A percentile compares a stretch with the other conserved stretches of the same genome.
Conservation (phyloP, 371 early-diverging fungal species). For the Syncephalastrum sp. region DNA sequence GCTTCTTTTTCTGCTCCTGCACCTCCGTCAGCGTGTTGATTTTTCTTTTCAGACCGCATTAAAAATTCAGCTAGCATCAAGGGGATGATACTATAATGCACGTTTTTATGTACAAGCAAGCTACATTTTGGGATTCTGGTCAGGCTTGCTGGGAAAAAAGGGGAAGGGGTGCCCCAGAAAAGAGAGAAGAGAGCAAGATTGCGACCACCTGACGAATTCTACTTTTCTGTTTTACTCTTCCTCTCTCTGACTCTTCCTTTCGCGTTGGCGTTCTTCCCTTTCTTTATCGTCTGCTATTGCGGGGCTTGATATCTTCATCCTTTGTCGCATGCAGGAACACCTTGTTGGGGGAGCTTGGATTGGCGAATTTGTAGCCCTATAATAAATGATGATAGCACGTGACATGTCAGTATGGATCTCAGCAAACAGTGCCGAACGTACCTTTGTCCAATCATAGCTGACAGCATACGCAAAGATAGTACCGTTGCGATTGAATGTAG, state of each 20-base stretch:
- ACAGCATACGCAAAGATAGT: constrained; percentile 92
- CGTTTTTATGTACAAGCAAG: too few species aligned
- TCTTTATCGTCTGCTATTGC: background rate
- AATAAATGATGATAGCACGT: background rate
- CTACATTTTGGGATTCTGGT: too few species aligned
- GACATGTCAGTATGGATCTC: too few species aligned
- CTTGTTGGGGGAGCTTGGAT: constrained; percentile 32
- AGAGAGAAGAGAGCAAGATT: too few species aligned
- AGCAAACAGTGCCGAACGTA: constrained; percentile 19
- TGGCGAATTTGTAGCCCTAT: constrained; percentile 42
- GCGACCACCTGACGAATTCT: background rate
- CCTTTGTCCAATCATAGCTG: constrained; percentile 98
- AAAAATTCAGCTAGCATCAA: too few species aligned
- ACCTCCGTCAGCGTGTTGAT: too few species aligned
- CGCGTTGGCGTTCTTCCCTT: background rate
- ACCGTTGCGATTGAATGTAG: constrained; percentile 87
- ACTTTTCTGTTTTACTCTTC: background rate
- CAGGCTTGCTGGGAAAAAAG: too few species aligned
- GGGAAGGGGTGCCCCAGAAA: too few species aligned
- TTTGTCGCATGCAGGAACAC: constrained; percentile 64
- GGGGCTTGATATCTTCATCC: constrained; percentile 71
- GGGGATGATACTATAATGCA: too few species aligned
- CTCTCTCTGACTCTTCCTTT: background rate
- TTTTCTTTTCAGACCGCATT: too few species aligned
- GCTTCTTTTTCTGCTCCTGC: too few species aligned